Conservation (phyloP, 805 yeast species). For the Diddensiella transvaalensis region DNA sequence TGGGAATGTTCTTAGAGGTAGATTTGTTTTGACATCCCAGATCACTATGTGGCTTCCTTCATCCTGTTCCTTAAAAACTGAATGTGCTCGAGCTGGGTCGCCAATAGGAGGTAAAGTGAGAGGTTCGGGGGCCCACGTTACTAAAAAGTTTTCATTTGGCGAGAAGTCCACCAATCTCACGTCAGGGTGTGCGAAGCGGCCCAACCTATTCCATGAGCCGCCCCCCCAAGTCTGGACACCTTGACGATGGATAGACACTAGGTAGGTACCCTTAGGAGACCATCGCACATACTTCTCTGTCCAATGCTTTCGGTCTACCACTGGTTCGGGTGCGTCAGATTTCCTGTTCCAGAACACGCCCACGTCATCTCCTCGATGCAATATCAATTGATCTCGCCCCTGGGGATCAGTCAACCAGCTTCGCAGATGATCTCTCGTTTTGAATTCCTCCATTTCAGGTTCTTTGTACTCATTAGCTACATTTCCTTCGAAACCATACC, state of each 20-base stretch:
- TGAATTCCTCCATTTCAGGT: conserved; percentile 70
- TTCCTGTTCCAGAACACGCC: conserved; percentile 85
- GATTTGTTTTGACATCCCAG: conserved; percentile 85
- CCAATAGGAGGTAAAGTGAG: conserved; percentile 65
- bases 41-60: conserved; percentile 91
- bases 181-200: conserved; percentile 81
- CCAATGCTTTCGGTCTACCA: conserved; percentile 75
- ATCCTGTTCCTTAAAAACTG: conserved; percentile 82
- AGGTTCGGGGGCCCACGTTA: conserved; percentile 85
- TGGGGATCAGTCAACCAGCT: conserved; percentile 87
- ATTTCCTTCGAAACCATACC: conserved; percentile 63
- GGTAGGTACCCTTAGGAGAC: conserved; percentile 89
- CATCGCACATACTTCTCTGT: conserved; percentile 84
- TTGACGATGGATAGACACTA: conserved; percentile 85
- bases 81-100: conserved; percentile 53
- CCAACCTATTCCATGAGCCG: conserved; percentile 63
- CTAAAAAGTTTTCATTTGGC: conserved; percentile 85
- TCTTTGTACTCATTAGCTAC: conserved; percentile 56
- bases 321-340: conserved; percentile 68
- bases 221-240: conserved; percentile 99
- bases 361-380: conserved; percentile 76
- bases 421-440: conserved; percentile 74
- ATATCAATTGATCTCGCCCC: conserved; percentile 85
- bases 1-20: conserved; percentile 86
- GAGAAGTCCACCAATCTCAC: conserved; percentile 89